A percentile compares a stretch with the other conserved stretches of the same genome.
phyloP scores from a whole-genome alignment of 116 monocot genomes.

The Iris pallida region DNA sequence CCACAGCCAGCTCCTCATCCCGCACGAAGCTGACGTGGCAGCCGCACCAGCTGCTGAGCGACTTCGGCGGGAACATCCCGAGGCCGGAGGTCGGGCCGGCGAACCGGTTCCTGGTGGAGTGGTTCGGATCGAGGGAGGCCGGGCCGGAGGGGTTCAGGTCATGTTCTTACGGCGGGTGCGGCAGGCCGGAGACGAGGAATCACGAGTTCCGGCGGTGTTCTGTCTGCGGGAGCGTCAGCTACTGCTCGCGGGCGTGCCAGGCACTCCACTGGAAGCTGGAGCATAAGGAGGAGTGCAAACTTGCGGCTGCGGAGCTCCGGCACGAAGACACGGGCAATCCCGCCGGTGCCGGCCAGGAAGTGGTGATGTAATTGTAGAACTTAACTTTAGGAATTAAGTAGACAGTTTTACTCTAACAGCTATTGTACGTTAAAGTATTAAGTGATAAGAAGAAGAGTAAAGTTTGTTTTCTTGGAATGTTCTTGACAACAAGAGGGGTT shows the following conservation, averaged over 20 bases:
- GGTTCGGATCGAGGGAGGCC: constrained; percentile 10
- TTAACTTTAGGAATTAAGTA: no score
- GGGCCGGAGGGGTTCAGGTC: neutral
- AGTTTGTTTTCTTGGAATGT: no score
- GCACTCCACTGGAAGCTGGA: constrained; percentile 28
- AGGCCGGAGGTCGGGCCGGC: constrained; percentile 14
- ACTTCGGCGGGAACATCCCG: constrained; percentile 17
- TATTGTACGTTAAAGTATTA: no score
- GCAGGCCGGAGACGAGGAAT: constrained; percentile 20
- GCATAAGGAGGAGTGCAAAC: constrained; percentile 1
- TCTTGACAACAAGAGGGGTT: no score
- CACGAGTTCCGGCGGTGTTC: constrained; percentile 35
- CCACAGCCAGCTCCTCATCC: neutral
- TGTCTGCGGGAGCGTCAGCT: constrained; percentile 25
- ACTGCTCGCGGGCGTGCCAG: constrained; percentile 36
- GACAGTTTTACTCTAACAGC: no score
- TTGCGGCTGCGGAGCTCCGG: constrained; percentile 4
- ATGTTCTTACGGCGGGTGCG: constrained; percentile 20
- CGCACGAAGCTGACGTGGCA: constrained; percentile 16
- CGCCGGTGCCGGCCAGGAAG: neutral
- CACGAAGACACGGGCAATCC: neutral
- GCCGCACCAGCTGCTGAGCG: neutral
- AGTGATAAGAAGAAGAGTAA: no score
- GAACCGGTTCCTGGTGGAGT: constrained; percentile 29
- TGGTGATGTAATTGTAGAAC: no score